These are phyloP conservation scores for Staphylotrichum longicolle DNA, from an alignment of 495 filamentous ascomycete genomes.

Conservation along the genomic window DNA sequence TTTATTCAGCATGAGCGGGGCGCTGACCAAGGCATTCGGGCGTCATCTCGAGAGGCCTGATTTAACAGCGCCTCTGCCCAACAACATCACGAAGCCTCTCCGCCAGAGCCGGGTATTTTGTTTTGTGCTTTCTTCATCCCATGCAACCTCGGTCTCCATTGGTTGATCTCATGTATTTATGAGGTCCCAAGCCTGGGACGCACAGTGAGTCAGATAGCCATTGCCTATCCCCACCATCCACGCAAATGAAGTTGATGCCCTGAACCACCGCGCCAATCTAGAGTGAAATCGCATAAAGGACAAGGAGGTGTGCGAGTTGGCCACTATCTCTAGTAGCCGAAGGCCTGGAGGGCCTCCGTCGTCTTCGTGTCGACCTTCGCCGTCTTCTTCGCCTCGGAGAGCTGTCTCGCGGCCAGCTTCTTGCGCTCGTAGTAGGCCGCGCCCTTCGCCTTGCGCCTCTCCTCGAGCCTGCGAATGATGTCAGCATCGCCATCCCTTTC, in stretches of 20 bases:
- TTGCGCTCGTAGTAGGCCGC: conserved; percentile 99
- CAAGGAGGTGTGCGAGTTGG: conserved; percentile 27
- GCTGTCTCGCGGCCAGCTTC: conserved; percentile 87
- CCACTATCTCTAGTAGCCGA: conserved; percentile 52
- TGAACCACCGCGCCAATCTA: conserved; percentile 45
- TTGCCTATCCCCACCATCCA: conserved; percentile 38
- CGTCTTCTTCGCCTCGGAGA: conserved; percentile 86
- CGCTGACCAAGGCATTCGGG: conserved; percentile 19
- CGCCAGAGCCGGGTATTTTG: conserved; percentile 34
- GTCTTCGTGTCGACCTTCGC: conserved; percentile 76
- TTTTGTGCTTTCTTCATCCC: conserved; percentile 33
- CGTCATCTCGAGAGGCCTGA: conserved; percentile 20
- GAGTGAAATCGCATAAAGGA: conserved; percentile 43
- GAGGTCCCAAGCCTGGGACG: conserved; percentile 39
- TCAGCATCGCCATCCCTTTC: conserved; percentile 37
- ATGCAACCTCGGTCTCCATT: conserved; percentile 40
- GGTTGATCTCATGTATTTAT: conserved; percentile 43
- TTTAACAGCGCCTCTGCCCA: conserved; percentile 24
- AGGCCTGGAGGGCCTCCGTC: conserved; percentile 52
- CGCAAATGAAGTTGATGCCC: conserved; percentile 44
- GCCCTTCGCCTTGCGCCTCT: conserved; percentile 98
- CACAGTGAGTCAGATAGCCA: conserved; percentile 38
- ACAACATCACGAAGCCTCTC: conserved; percentile 27
- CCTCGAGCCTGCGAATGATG: conserved; percentile 74
- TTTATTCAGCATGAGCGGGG: conserved; percentile 32